Evolutionary conservation across 75 land plant genomes (phyloP).

Genomic region (Pseudotsuga menziesii): DNA sequence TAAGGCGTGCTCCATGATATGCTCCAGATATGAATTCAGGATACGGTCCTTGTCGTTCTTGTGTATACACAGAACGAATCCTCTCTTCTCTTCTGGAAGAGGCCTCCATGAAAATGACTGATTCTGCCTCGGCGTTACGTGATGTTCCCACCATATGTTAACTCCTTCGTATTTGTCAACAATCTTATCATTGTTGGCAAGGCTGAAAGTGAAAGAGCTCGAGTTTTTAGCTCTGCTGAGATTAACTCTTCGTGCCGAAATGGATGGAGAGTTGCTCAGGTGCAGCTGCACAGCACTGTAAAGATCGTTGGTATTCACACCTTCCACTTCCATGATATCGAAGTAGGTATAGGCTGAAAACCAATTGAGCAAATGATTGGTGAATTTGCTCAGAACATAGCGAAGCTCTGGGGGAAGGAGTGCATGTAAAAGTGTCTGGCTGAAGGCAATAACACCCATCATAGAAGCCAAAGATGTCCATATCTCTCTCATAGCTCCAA

Average conservation of each 20-base stretch:
- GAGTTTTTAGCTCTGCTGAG: conserved; percentile 69
- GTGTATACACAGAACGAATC: conserved; percentile 57
- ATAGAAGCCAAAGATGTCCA: conserved; percentile 63
- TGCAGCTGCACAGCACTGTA: conserved; percentile 71
- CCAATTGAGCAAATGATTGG: conserved; percentile 22
- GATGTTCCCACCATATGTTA: conserved; percentile 44
- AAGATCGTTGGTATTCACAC: conserved; percentile 84
- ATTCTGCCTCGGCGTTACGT: conserved; percentile 41
- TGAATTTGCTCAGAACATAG: conserved; percentile 23
- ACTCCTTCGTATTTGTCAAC: conserved; percentile 49
- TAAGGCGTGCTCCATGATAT: conserved; percentile 44
- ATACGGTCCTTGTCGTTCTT: conserved; percentile 51
- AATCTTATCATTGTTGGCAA: conserved; percentile 61
- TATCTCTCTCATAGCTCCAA: conserved; percentile 44
- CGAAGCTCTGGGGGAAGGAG: conserved; percentile 70
- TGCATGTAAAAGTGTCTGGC: conserved; percentile 43
- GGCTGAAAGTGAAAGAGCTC: conserved; percentile 58
- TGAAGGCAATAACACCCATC: conserved; percentile 73
- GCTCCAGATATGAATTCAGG: conserved; percentile 59
- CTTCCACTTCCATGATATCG: conserved; percentile 70
- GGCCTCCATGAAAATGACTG: conserved; percentile 56
- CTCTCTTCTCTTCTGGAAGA: conserved; percentile 64
- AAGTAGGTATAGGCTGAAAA: conserved; percentile 70
- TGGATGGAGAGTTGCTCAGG: conserved; percentile 53
- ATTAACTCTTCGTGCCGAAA: conserved; percentile 44